phyloP scores from a whole-genome alignment of 176 grass and related monocot genomes.

The Zea mays region DNA sequence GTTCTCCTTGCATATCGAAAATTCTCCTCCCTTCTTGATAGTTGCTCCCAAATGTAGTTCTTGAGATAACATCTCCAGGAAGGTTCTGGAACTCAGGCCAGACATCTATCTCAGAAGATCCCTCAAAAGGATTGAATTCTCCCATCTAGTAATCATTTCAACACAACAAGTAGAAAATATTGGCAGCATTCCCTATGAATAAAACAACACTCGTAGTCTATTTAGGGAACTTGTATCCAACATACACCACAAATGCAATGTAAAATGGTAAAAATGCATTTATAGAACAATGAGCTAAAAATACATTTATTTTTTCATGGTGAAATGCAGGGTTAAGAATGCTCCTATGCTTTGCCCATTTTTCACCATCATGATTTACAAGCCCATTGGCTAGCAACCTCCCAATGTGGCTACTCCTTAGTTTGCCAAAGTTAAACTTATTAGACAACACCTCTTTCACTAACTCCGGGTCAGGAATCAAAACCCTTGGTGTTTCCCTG shows the following conservation, averaged over 20 bases:
- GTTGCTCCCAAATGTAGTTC: no score
- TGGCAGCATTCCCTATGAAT: constrained; percentile 52
- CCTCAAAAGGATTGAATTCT: constrained; percentile 32
- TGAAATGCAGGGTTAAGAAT: constrained; percentile 81
- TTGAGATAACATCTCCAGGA: no score
- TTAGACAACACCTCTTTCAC: constrained; percentile 54
- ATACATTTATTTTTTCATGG: constrained; percentile 9
- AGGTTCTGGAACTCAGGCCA: no score
- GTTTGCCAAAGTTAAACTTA: constrained; percentile 55
- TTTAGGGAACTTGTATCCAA: neutral
- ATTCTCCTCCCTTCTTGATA: no score
- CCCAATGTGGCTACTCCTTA: neutral
- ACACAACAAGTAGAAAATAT: constrained; percentile 54
- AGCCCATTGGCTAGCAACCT: constrained; percentile 42
- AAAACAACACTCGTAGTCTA: neutral
- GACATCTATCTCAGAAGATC: no score
- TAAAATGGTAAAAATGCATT: neutral
- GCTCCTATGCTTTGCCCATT: constrained; percentile 67
- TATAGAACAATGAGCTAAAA: neutral
- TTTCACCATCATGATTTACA: constrained; percentile 51
- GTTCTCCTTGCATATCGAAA: no score
- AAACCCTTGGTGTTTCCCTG: constrained; percentile 57
- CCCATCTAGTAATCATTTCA: constrained; percentile 64
- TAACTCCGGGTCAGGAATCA: constrained; percentile 51
- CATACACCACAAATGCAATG: neutral